phyloP scores from a whole-genome alignment of 1,284 basidiomycete genomes.

The Crucibulum parvulum region DNA sequence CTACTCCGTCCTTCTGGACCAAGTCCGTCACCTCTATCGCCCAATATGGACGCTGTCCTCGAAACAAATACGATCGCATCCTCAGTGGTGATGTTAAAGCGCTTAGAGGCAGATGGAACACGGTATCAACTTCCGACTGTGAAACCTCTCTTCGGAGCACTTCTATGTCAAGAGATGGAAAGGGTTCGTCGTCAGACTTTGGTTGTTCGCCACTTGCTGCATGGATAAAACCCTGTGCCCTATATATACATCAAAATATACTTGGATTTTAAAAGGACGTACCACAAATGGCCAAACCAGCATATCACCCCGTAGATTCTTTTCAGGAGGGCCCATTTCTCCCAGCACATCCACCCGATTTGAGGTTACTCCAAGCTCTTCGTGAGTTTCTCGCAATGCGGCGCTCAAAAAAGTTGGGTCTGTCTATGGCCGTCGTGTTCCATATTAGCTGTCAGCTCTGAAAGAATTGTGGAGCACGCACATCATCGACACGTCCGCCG shows the following conservation, averaged over 20 bases:
- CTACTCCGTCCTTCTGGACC: slow-evolving; percentile 33
- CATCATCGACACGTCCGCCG: slow-evolving; percentile 75
- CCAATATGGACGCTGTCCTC: slow-evolving; percentile 66
- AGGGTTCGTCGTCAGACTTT: slow-evolving; percentile 45
- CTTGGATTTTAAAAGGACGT: slow-evolving; percentile 33
- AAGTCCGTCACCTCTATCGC: slow-evolving; percentile 74
- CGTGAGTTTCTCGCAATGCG: slow-evolving; percentile 75
- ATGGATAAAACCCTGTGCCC: slow-evolving; percentile 67
- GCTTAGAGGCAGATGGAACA: slow-evolving; percentile 74
- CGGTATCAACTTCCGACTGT: slow-evolving; percentile 67
- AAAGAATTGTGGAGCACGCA: slow-evolving; percentile 29
- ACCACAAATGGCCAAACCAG: slow-evolving; percentile 81
- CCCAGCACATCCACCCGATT: slow-evolving; percentile 71
- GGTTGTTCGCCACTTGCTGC: slow-evolving; percentile 24
- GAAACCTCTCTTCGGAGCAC: slow-evolving; percentile 53
- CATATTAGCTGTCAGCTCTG: background rate
- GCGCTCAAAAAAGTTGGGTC: slow-evolving; percentile 61
- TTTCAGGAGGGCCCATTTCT: slow-evolving; percentile 64
- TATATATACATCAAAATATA: background rate
- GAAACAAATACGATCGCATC: slow-evolving; percentile 60
- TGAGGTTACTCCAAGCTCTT: slow-evolving; percentile 72
- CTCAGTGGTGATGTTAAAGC: slow-evolving; percentile 54
- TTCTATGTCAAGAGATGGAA: slow-evolving; percentile 66
- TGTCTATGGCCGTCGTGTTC: slow-evolving; percentile 42
- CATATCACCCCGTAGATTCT: slow-evolving; percentile 62